Conservation (phyloP, 2,329 filamentous ascomycete genomes). For the Lasiodiplodia hormozganensis region DNA sequence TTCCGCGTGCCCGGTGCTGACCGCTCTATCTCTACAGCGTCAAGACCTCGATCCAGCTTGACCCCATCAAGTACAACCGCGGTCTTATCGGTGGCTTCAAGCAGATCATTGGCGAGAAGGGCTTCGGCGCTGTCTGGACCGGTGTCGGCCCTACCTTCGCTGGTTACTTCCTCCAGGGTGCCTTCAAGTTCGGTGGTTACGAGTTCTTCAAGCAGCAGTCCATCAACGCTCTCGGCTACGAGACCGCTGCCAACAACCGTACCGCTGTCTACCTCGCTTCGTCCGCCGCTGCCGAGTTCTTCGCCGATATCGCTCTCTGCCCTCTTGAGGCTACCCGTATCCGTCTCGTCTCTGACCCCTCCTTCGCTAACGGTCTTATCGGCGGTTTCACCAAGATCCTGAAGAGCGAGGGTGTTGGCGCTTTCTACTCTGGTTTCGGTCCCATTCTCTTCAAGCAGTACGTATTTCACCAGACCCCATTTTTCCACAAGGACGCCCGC, state of each 20-base stretch:
- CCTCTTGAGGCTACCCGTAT: constrained; percentile 93
- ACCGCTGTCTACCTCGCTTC: constrained; percentile 80
- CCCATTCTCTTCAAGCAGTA: constrained; percentile 53
- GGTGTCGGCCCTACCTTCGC: constrained; percentile 75
- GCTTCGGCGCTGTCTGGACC: constrained; percentile 59
- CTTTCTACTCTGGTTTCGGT: constrained; percentile 91
- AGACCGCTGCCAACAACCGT: constrained; percentile 74
- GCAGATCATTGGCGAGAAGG: constrained; percentile 84
- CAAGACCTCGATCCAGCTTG: constrained; percentile 89
- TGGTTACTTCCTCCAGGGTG: constrained; percentile 30
- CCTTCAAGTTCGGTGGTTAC: constrained; percentile 84
- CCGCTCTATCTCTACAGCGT: constrained; percentile 63
- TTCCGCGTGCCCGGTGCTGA: constrained; percentile 45
- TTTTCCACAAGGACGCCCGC: constrained; percentile 66
- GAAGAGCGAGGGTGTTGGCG: constrained; percentile 80
- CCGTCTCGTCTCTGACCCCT: constrained; percentile 87
- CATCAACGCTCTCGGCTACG: constrained; percentile 78
- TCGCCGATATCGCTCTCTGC: constrained; percentile 83
- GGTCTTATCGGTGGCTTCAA: constrained; percentile 86
- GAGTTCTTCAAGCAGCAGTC: constrained; percentile 95
- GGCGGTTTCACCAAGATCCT: constrained; percentile 83
- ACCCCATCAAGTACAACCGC: constrained; percentile 60
- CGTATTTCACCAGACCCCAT: constrained; percentile 4
- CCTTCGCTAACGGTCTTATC: constrained; percentile 80
- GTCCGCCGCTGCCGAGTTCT: constrained; percentile 68